Evolutionary conservation across 2,329 filamentous ascomycete species (phyloP).

Genomic region (Alternaria solani): DNA sequence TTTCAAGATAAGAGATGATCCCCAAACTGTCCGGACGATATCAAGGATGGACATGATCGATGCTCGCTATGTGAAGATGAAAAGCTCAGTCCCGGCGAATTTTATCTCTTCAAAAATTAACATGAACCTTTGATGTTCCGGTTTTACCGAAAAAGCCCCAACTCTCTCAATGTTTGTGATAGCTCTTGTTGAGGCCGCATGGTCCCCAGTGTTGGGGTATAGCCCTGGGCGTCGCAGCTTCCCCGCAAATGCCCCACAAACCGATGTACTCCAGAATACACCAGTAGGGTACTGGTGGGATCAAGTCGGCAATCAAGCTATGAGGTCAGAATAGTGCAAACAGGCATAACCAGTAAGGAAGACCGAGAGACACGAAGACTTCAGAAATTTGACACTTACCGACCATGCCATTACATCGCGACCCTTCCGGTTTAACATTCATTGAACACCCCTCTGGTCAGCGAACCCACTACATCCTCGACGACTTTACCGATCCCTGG

Average conservation of each 20-base stretch:
- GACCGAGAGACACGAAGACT: background rate
- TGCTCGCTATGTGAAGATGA: background rate
- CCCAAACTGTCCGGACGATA: constrained; percentile 3
- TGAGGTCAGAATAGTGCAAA: background rate
- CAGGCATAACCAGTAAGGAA: background rate
- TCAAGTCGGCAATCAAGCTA: background rate
- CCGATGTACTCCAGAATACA: background rate
- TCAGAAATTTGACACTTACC: background rate
- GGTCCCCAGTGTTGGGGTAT: constrained; percentile 5
- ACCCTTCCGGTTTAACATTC: constrained; percentile 35
- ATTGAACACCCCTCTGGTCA: constrained; percentile 42
- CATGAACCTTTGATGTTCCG: accelerated
- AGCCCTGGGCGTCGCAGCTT: background rate
- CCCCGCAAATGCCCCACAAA: constrained; percentile 18
- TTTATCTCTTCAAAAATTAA: background rate
- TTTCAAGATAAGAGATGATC: constrained; percentile 23
- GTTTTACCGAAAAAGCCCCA: background rate
- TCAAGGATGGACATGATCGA: constrained; percentile 19
- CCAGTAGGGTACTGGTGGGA: background rate
- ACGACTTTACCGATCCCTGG: constrained; percentile 44
- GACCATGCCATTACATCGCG: constrained; percentile 32
- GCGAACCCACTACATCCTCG: constrained; percentile 40
- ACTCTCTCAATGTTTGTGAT: background rate
- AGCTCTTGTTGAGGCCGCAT: background rate
- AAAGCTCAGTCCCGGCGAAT: background rate